Evolutionary conservation across 768 basidiomycete genomes (phyloP).

Genomic region (Tricholoma sp.): DNA sequence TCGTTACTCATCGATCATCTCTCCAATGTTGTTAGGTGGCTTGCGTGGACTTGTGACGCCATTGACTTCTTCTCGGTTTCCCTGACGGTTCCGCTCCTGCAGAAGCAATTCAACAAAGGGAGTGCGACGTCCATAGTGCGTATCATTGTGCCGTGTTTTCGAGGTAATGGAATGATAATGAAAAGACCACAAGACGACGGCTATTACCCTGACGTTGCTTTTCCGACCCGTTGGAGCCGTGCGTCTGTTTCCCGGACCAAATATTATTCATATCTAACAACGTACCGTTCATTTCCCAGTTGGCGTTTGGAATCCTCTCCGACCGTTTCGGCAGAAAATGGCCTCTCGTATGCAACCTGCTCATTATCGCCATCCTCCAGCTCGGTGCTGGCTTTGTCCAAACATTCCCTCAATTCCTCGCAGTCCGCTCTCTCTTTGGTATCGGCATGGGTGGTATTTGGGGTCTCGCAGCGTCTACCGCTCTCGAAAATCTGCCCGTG

Average conservation of each 20-base stretch:
- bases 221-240: conserved; percentile 76
- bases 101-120: conserved; percentile 39
- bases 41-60: conserved; percentile 84
- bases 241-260: conserved; percentile 13
- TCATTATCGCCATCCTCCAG: conserved; percentile 66
- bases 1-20: not conserved
- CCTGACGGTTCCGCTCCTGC: conserved; percentile 44
- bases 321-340: conserved; percentile 92
- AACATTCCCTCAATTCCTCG: conserved; percentile 43
- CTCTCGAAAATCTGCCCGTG: conserved; percentile 80
- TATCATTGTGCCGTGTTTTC: not conserved
- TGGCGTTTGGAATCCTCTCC: conserved; percentile 75
- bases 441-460: conserved; percentile 87
- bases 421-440: conserved; percentile 75
- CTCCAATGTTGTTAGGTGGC: conserved; percentile 42
- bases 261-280: conserved; percentile 12
- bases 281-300: conserved; percentile 14
- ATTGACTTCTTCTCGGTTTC: conserved; percentile 85
- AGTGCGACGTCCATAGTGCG: conserved; percentile 34
- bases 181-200: conserved; percentile 46
- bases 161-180: not conserved
- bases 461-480: conserved; percentile 72
- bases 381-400: conserved; percentile 71
- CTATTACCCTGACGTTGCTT: conserved; percentile 86
- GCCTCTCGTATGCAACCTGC: conserved; percentile 74